Conservation (phyloP, 768 basidiomycete genomes). For the Amanita rimosa region DNA sequence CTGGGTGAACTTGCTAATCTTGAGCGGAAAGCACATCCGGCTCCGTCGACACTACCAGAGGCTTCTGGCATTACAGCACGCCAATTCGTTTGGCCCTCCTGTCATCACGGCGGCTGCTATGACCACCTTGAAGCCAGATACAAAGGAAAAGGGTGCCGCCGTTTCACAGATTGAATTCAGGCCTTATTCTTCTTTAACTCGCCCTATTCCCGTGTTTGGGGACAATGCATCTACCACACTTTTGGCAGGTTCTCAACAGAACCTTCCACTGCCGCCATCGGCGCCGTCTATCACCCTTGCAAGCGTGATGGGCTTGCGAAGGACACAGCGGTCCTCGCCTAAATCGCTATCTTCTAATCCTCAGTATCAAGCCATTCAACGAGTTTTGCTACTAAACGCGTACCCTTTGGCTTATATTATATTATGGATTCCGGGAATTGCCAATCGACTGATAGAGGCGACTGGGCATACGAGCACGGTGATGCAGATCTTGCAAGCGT, state of each 20-base stretch:
- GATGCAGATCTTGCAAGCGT: conserved; percentile 3
- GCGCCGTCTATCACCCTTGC: not conserved
- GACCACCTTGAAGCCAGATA: not conserved
- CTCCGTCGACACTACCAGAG: not conserved
- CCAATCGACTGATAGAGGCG: conserved; percentile 1
- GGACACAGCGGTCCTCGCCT: not conserved
- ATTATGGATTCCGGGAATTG: conserved; percentile 4
- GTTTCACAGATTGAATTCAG: not conserved
- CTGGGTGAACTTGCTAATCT: not conserved
- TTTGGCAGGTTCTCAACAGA: not conserved
- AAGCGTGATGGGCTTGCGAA: not conserved
- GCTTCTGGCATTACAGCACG: not conserved
- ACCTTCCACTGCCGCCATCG: not conserved
- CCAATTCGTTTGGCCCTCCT: not conserved
- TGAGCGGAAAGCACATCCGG: not conserved
- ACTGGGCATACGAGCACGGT: not conserved
- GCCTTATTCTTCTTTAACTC: not conserved
- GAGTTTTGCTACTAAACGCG: conserved; percentile 5
- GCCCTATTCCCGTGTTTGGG: not conserved
- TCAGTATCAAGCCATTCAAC: conserved; percentile 1
- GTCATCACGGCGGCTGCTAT: too few species aligned
- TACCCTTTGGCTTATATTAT: conserved; percentile 6
- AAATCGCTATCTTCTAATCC: not conserved
- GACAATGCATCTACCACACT: not conserved
- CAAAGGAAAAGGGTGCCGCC: not conserved